These are phyloP conservation scores for Phaeosphaeriaceae sp. DNA, from an alignment of 2,329 filamentous ascomycete genomes.

Conservation along the genomic window DNA sequence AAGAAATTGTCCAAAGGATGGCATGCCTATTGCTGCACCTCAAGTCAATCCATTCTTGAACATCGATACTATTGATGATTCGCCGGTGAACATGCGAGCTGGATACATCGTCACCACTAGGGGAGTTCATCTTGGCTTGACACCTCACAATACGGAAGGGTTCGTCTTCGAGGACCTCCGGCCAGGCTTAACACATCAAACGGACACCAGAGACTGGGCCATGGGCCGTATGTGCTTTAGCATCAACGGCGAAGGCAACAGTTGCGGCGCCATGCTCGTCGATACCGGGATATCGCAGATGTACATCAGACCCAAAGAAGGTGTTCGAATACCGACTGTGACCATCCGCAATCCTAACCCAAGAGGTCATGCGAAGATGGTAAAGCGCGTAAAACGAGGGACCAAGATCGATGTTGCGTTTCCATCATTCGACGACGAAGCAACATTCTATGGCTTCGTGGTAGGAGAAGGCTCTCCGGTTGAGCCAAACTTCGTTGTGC, in stretches of 20 bases:
- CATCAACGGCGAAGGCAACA: constrained; percentile 25
- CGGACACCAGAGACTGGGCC: constrained; percentile 43
- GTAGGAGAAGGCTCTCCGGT: constrained; percentile 34
- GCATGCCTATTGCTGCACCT: constrained; percentile 38
- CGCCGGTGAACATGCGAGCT: constrained; percentile 18
- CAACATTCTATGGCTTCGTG: constrained; percentile 32
- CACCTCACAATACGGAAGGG: constrained; percentile 21
- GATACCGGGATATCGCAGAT: constrained; percentile 46
- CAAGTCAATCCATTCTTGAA: constrained; percentile 47
- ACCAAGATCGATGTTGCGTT: constrained; percentile 38
- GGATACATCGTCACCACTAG: constrained; percentile 41
- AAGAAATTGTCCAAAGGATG: constrained; percentile 36
- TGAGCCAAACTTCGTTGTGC: constrained; percentile 38
- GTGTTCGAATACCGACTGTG: constrained; percentile 34
- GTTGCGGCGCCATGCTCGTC: constrained; percentile 37
- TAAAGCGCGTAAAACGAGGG: constrained; percentile 40
- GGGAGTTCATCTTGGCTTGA: constrained; percentile 41
- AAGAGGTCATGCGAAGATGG: constrained; percentile 30
- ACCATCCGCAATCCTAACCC: constrained; percentile 41
- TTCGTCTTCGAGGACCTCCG: constrained; percentile 34
- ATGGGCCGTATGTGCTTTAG: constrained; percentile 43
- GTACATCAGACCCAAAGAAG: constrained; percentile 41
- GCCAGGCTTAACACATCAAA: constrained; percentile 33
- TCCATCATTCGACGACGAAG: constrained; percentile 19
- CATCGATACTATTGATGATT: constrained; percentile 34